Percentiles rank a stretch among this genome's conserved stretches.
Conservation (phyloP, 306 rosid genomes). For the Prunus dulcis region DNA sequence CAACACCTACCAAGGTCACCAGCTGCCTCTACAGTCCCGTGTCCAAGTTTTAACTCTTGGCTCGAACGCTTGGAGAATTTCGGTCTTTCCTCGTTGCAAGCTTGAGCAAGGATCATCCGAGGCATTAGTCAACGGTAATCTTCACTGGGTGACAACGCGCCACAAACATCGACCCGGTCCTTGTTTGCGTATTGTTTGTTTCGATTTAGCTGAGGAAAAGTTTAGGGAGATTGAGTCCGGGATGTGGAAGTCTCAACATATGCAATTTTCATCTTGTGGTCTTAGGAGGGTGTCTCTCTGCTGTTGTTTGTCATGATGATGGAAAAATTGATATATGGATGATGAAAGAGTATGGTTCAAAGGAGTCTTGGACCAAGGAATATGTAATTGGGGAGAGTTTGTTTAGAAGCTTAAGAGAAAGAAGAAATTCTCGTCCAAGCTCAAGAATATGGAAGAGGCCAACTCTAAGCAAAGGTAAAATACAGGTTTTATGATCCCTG, state of each 20-base stretch:
- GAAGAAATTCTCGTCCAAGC: background rate
- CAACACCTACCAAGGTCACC: background rate
- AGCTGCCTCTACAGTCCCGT: background rate
- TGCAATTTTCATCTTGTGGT: slow-evolving; percentile 1
- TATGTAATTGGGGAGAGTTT: background rate
- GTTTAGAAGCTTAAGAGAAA: background rate
- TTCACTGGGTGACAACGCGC: background rate
- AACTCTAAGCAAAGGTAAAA: background rate
- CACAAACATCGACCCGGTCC: background rate
- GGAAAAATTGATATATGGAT: background rate
- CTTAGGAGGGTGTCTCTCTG: background rate
- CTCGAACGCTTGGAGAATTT: background rate
- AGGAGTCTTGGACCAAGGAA: background rate
- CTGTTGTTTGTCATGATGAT: background rate
- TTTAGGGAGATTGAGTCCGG: background rate
- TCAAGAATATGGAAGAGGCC: background rate
- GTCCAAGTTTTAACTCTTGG: background rate
- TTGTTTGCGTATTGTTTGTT: background rate
- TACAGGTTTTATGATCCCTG: background rate
- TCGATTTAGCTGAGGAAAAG: background rate
- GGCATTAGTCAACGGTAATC: background rate
- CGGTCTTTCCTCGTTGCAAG: background rate
- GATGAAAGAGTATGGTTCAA: background rate
- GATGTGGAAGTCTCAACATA: background rate
- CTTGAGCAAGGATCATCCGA: background rate